Conservation (phyloP, 768 basidiomycete genomes). For the Russula virescens region DNA sequence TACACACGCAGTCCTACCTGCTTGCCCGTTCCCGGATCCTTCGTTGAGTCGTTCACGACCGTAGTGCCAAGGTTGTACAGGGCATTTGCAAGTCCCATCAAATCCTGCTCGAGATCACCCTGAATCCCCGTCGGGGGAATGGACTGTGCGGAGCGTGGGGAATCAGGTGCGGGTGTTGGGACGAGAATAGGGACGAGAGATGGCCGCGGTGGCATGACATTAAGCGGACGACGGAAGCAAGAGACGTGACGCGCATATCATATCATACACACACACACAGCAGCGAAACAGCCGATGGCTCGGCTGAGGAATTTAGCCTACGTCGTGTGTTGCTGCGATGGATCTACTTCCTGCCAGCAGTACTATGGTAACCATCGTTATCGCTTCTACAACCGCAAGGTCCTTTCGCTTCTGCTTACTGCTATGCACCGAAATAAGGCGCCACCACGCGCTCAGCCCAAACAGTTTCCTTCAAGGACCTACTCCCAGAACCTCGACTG, state of each 20-base stretch:
- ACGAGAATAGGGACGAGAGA: conserved; percentile 4
- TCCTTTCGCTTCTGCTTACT: too few species aligned
- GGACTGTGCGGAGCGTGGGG: conserved; percentile 69
- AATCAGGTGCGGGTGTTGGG: conserved; percentile 44
- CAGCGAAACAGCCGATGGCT: too few species aligned
- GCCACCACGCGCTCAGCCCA: too few species aligned
- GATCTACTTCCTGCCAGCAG: too few species aligned
- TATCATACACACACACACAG: too few species aligned
- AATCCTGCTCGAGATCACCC: conserved; percentile 70
- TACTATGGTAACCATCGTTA: too few species aligned
- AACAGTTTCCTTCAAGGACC: too few species aligned
- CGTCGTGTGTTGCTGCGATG: too few species aligned
- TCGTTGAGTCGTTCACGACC: conserved; percentile 76
- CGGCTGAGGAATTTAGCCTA: too few species aligned
- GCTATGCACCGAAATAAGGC: too few species aligned
- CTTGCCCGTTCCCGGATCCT: conserved; percentile 60
- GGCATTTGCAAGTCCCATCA: conserved; percentile 69
- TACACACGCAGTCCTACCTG: conserved; percentile 76
- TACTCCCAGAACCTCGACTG: too few species aligned
- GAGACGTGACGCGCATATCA: not conserved
- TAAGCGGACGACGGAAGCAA: not conserved
- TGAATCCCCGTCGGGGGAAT: conserved; percentile 62
- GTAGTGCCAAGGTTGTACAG: conserved; percentile 80
- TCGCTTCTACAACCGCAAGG: too few species aligned
- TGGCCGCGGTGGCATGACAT: conserved; percentile 21